Percentiles rank a stretch among this genome's conserved stretches.
These are phyloP conservation scores for Ustilago bromivora DNA, from an alignment of 1,284 basidiomycete genomes.

Conservation along the genomic window DNA sequence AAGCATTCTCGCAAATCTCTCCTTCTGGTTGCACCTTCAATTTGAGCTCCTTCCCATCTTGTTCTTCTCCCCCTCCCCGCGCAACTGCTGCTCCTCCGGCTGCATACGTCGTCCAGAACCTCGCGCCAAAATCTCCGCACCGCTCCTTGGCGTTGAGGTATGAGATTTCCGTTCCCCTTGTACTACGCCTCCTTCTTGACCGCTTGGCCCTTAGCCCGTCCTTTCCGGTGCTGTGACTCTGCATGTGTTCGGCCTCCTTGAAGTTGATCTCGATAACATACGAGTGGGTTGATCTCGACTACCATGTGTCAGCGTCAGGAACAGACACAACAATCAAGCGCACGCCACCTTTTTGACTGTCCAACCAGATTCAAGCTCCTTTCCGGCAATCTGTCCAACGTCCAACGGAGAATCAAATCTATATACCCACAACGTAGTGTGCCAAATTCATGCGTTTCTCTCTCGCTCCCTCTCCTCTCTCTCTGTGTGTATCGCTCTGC, in stretches of 20 bases:
- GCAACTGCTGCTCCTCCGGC: too few relatives aligned
- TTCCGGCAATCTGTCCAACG: conserved; percentile 10
- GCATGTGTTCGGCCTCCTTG: background rate
- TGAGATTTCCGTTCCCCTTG: background rate
- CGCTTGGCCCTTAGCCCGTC: background rate
- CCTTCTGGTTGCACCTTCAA: background rate
- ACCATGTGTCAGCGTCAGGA: background rate
- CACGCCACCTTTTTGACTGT: conserved; percentile 1
- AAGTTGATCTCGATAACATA: background rate
- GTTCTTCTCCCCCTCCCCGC: background rate
- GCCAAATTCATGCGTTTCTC: background rate
- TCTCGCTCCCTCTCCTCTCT: background rate
- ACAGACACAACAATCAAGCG: background rate
- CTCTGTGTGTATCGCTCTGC: too few relatives aligned
- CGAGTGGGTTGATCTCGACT: background rate
- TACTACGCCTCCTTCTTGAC: background rate
- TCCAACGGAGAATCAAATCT: conserved; percentile 2
- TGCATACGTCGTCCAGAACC: background rate
- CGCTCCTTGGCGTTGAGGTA: background rate
- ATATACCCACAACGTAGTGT: background rate
- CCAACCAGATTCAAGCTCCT: conserved; percentile 2
- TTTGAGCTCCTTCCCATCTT: background rate
- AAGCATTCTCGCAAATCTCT: conserved; percentile 24
- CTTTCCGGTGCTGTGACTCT: background rate
- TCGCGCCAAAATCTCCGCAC: background rate